phyloP scores from a whole-genome alignment of 192 early-diverging fungal genomes.

The Rhizophagus sp. region DNA sequence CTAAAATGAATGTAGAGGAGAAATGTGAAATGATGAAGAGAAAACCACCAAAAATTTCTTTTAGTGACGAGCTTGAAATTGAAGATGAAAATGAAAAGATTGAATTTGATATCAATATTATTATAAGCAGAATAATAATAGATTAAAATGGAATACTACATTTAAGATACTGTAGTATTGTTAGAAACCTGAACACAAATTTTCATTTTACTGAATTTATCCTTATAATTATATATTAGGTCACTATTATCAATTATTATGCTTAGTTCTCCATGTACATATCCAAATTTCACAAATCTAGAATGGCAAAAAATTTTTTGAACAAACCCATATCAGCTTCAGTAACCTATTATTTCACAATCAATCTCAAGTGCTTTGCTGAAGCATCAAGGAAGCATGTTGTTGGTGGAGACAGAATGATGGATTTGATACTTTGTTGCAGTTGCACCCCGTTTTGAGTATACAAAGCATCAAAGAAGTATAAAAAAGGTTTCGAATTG shows the following conservation, averaged over 20 bases:
- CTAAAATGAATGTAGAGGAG: too few relatives aligned
- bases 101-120: background rate
- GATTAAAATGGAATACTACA: slow-evolving; percentile 17
- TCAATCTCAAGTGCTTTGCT: slow-evolving; percentile 3
- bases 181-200: background rate
- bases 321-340: background rate
- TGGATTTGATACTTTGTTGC: too few relatives aligned
- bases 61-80: too few relatives aligned
- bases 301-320: slow-evolving; percentile 4
- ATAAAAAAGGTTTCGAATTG: too few relatives aligned
- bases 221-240: too few relatives aligned
- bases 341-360: background rate
- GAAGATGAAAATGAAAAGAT: background rate
- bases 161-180: slow-evolving; percentile 31
- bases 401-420: background rate
- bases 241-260: slow-evolving; percentile 14
- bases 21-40: too few relatives aligned
- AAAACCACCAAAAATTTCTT: too few relatives aligned
- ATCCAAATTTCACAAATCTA: slow-evolving; percentile 12
- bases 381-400: slow-evolving; percentile 17
- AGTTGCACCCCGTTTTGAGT: too few relatives aligned
- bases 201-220: too few relatives aligned
- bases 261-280: background rate
- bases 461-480: too few relatives aligned
- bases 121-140: too few relatives aligned